These are phyloP conservation scores for Lotus japonicus DNA, from an alignment of 306 rosid genomes.

Conservation along the genomic window DNA sequence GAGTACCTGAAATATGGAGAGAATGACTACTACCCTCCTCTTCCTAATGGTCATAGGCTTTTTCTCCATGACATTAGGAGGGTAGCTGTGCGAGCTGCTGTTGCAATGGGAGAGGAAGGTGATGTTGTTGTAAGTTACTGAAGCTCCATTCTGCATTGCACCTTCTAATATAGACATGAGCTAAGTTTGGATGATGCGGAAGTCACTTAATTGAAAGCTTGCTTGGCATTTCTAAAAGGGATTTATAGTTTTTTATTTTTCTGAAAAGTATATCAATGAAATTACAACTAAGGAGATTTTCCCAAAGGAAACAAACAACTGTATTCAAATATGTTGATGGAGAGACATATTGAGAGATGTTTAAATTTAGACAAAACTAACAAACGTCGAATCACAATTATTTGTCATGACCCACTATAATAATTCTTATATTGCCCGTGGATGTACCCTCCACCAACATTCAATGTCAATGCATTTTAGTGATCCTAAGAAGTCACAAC, in stretches of 20 bases:
- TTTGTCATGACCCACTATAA: not conserved
- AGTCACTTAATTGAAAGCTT: conserved; percentile 19
- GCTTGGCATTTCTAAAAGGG: not conserved
- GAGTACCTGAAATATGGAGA: conserved; percentile 90
- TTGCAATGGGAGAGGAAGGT: conserved; percentile 99
- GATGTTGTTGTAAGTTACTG: conserved; percentile 87
- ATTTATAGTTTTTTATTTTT: not conserved
- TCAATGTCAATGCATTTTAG: not conserved
- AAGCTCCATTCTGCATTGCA: conserved; percentile 25
- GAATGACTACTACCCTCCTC: conserved; percentile 94
- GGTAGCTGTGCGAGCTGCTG: conserved; percentile 88
- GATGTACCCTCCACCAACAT: not conserved
- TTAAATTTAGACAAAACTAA: conserved; percentile 5
- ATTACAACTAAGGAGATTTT: not conserved
- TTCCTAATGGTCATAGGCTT: conserved; percentile 83
- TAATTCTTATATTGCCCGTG: not conserved
- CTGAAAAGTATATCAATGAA: not conserved
- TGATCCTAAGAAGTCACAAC: conserved; percentile 1
- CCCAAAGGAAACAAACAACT: not conserved
- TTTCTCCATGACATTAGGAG: conserved; percentile 88
- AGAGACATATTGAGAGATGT: not conserved
- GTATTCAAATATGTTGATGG: not conserved
- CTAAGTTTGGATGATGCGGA: not conserved
- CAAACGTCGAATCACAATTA: not conserved
- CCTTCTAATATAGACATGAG: not conserved